Evolutionary conservation across 2,329 filamentous ascomycete species (phyloP).

Genomic region (Fusarium nygamai): DNA sequence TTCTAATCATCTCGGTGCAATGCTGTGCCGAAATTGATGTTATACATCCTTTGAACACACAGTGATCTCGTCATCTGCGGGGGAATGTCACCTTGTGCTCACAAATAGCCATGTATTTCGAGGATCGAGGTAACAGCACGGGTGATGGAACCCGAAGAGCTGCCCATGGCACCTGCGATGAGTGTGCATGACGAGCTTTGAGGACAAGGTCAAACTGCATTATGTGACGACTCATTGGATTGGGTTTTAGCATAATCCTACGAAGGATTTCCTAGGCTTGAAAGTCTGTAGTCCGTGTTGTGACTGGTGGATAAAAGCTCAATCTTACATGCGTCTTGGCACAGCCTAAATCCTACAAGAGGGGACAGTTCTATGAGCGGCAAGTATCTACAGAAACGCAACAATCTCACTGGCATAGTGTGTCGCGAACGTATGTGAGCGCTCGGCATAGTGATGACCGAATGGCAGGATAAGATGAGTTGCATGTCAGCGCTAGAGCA

Average conservation of each 20-base stretch:
- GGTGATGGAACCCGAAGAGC: background rate
- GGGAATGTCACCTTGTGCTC: background rate
- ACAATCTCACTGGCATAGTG: background rate
- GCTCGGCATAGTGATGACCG: background rate
- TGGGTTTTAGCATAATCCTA: background rate
- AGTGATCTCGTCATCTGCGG: background rate
- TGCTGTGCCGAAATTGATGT: background rate
- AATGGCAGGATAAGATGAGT: background rate
- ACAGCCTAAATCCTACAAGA: constrained; percentile 4
- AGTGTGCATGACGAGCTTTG: background rate
- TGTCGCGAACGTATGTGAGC: background rate
- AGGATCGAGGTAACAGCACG: no score
- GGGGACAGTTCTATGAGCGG: background rate
- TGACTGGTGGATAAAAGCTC: background rate
- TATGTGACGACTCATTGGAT: background rate
- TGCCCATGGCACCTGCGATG: no score
- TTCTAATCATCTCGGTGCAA: background rate
- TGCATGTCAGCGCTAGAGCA: background rate
- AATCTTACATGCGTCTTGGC: background rate
- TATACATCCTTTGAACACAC: rapidly evolving
- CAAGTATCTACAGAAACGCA: background rate
- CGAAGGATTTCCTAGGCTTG: background rate
- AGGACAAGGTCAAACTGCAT: no score
- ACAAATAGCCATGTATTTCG: background rate
- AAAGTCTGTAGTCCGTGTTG: background rate